Evolutionary conservation across 169 alveolate species (phyloP), one percentile per base, ranked within the genome.

Genomic region (Plasmodium malariae): DNA sequence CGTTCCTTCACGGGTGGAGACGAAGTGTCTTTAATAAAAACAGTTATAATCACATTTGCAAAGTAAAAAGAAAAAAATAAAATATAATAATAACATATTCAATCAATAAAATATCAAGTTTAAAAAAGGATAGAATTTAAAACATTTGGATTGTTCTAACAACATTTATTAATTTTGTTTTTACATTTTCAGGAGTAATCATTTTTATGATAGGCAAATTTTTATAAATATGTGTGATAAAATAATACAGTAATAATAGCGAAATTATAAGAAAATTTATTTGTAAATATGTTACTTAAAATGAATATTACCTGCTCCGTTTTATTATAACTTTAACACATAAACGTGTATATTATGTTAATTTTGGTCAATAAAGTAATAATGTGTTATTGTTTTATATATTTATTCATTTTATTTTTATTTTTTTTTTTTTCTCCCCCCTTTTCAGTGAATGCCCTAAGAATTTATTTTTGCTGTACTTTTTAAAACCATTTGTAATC

Each of bases 151-250:
- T 26, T 26, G 12, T 60, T 21, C 5, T 11, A 4, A 36, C 45
- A 26, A 9, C 34, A 40, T 62, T 28, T 45, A 9, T 60, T 74
- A 32, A 21, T 60, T 74, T 57, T 74, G 40, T 60, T 60, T 21
- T 40, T 51, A 19, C 24, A 28, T 30, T 43, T 54, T 11, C 34
- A 80, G 90, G 51, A 80, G 90, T 21, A 48, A 70, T 19, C 80
- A 28, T 67, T 80, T 65, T 69, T 67, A 37, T 17, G 69, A 59
- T 49, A 67, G 90, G n/a, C 90, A 80, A 57, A n/a, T 80, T 30
- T 80, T 80, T 37, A 80, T 80, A 57, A 80, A 80, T 17, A 80
- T 80, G 57, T 80, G 90, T 60, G 83, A 80, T 28, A 72, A 83
- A 57, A 63, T 80, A 49, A 67, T 80, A 37, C 63, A 68, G 90